Conservation (phyloP, 2,329 filamentous ascomycete genomes). For the Fusarium liriodendri region DNA sequence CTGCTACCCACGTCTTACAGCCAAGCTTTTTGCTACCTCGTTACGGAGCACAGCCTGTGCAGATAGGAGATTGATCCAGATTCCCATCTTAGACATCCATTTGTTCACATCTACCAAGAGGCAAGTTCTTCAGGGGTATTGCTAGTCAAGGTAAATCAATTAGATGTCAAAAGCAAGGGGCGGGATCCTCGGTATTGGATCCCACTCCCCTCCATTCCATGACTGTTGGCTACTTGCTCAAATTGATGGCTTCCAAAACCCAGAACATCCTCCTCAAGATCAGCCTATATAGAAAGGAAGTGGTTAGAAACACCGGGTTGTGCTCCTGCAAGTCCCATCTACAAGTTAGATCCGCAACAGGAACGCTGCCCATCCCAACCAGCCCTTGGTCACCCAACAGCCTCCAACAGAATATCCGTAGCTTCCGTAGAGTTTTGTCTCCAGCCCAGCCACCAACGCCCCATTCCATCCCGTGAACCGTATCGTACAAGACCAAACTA, state of each 20-base stretch:
- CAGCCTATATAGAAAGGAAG: constrained; percentile 8
- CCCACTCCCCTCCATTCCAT: not conserved
- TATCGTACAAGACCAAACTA: constrained; percentile 29
- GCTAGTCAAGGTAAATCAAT: not conserved
- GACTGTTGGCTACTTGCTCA: not conserved
- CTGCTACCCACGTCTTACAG: not conserved
- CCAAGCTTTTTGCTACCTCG: not conserved
- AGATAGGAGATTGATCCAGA: not conserved
- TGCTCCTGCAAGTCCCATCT: constrained; percentile 8
- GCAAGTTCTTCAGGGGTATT: not conserved
- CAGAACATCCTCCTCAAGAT: not conserved
- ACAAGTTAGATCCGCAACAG: constrained; percentile 18
- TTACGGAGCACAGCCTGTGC: not conserved
- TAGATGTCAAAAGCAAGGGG: not conserved
- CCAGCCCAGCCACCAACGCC: constrained; percentile 31
- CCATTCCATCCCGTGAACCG: constrained; percentile 31
- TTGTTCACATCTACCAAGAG: not conserved
- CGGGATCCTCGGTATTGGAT: not conserved
- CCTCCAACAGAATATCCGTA: constrained; percentile 5
- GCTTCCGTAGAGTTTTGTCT: constrained; percentile 18
- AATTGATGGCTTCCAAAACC: not conserved
- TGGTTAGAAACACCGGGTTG: constrained; percentile 10
- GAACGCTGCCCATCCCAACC: constrained; percentile 8
- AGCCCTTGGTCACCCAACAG: not conserved
- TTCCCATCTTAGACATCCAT: not conserved